A percentile compares a stretch with the other conserved stretches of the same genome.
Evolutionary conservation across 306 rosid species (phyloP).

Genomic region (Medicago arabica): DNA sequence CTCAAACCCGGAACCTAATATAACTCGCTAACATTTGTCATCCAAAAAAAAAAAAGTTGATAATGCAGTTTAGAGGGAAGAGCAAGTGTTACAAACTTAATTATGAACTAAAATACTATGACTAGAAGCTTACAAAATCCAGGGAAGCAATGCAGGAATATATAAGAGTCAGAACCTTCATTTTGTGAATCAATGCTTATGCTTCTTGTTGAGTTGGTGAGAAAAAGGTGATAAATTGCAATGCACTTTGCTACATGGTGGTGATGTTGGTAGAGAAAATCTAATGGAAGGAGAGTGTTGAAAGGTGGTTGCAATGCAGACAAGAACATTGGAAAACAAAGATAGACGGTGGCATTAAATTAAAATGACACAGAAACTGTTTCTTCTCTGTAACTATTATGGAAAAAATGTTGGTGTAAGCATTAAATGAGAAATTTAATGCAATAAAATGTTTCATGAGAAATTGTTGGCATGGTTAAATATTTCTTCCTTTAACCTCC

Average conservation of each 20-base stretch:
- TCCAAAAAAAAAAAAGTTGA: too few species aligned
- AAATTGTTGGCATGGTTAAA: not conserved
- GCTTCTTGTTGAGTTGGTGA: too few species aligned
- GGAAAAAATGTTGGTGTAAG: conserved; percentile 57
- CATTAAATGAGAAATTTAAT: conserved; percentile 78
- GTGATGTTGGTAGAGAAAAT: not conserved
- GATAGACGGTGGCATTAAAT: conserved; percentile 50
- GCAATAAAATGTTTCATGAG: conserved; percentile 63
- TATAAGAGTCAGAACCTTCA: too few species aligned
- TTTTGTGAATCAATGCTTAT: too few species aligned
- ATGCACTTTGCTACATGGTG: not conserved
- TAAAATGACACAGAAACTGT: conserved; percentile 48
- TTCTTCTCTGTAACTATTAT: conserved; percentile 47
- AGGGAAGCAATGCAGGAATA: too few species aligned
- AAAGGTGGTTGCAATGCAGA: conserved; percentile 35
- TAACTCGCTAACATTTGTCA: too few species aligned
- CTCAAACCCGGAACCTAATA: too few species aligned
- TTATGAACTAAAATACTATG: too few species aligned
- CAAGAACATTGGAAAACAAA: not conserved
- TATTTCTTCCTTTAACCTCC: too few species aligned
- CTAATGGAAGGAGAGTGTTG: conserved; percentile 29
- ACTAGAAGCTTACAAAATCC: too few species aligned
- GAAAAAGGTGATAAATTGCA: not conserved
- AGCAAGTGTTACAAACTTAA: too few species aligned
- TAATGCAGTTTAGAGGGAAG: too few species aligned